These are phyloP conservation scores for Aspergillus neotritici DNA, from an alignment of 2,329 filamentous ascomycete species.

Conservation along the genomic window DNA sequence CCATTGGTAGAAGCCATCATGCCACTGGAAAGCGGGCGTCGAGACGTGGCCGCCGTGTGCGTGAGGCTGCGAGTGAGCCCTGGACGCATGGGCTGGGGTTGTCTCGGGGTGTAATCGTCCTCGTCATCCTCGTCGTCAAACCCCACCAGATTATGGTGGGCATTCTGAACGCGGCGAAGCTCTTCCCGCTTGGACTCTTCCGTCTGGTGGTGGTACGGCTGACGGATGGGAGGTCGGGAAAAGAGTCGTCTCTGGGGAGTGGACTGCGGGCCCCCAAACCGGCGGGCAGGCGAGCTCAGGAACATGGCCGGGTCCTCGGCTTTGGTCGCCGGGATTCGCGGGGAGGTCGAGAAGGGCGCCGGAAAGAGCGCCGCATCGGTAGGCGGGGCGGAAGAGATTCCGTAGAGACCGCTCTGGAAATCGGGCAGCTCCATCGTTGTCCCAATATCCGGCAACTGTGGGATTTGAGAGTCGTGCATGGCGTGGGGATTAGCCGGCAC, in stretches of 20 bases:
- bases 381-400: constrained; percentile 23
- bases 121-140: constrained; percentile 32
- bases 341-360: constrained; percentile 43
- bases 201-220: constrained; percentile 46
- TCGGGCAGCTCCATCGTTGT: constrained; percentile 30
- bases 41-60: constrained; percentile 30
- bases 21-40: constrained; percentile 27
- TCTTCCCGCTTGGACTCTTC: constrained; percentile 44
- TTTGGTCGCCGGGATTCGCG: constrained; percentile 34
- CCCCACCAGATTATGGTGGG: constrained; percentile 22
- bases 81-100: constrained; percentile 24
- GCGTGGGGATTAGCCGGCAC: constrained; percentile 16
- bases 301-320: constrained; percentile 45
- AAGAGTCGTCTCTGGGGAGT: constrained; percentile 24
- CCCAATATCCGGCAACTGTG: constrained; percentile 34
- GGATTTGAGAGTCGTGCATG: constrained; percentile 23
- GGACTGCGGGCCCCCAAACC: constrained; percentile 39
- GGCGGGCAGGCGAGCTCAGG: constrained; percentile 44
- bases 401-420: constrained; percentile 24
- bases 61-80: constrained; percentile 37
- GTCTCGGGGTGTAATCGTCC: constrained; percentile 31
- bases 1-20: constrained; percentile 30
- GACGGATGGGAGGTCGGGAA: constrained; percentile 26
- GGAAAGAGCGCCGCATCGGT: constrained; percentile 37
- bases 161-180: constrained; percentile 30